Evolutionary conservation across 2,329 filamentous ascomycete genomes (phyloP), one percentile per base, ranked within the genome.

Genomic region (Fusarium staphyleae): DNA sequence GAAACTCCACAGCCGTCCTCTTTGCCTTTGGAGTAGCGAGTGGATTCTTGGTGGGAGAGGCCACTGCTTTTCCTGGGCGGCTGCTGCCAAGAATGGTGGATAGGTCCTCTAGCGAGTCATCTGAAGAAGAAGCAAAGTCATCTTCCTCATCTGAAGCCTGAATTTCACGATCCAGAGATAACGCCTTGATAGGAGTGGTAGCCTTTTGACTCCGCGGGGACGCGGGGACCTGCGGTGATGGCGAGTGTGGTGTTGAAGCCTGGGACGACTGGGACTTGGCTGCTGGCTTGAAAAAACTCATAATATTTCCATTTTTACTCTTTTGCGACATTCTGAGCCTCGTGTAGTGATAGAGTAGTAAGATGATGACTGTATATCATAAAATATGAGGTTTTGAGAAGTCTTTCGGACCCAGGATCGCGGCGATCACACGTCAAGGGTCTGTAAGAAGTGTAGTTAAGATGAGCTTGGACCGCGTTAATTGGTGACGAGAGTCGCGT

Each of bases 91-190:
- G 64, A 10, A 75, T 69, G 24, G 65, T 57, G 8, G 71, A 69
- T 2, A 87, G 70, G 35, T 81, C 77, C 5, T 81, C 79, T 12
- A 87, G 77, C 0, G 87, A 87, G 41, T 81, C 81, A 19, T 84
- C 82, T 14, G 85, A 85, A 14, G 66, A 69, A 30, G 59, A 62
- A 30, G 78, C 82, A 61, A 87, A 80, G 22, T 80, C 81, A 14
- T 82, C 82, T n/a, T 89, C 88, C 9, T 88, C 87, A 66, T 93
- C 90, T 0, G 90, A 92, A 47, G 84, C 87, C 37, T 80, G 80
- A 33, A 93, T 88, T 48, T 87, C 75, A 60, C 8, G 50, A 42
- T 52, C 61, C 32, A 16, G 22, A 24, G 22, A 24, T 47, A 40
- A 9, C 52, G 42, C 46, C 22, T 62, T 63, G 32, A 45, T 45